Evolutionary conservation across 2,329 filamentous ascomycete genomes (phyloP).

Genomic region (Fusarium sp.): DNA sequence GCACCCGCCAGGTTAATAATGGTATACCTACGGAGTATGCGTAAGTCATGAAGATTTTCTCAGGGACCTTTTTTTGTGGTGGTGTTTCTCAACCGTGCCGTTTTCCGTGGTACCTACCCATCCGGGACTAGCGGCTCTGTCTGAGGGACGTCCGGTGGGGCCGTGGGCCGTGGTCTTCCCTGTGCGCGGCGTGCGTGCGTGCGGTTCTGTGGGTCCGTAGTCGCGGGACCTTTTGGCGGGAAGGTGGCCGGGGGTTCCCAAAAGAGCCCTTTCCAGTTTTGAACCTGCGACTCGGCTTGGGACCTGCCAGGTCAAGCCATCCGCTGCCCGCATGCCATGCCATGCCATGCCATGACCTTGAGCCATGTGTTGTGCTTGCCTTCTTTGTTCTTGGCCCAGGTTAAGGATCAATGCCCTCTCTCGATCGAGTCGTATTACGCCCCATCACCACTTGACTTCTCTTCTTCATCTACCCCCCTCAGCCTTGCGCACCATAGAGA

Average conservation of each 20-base stretch:
- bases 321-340: not conserved
- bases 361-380: slow-evolving; percentile 36
- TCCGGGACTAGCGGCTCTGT: slow-evolving; percentile 38
- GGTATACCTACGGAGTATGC: not conserved
- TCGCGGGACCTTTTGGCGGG: slow-evolving; percentile 47
- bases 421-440: slow-evolving; percentile 19
- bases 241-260: slow-evolving; percentile 35
- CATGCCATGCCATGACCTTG: not conserved
- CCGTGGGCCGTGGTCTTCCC: slow-evolving; percentile 36
- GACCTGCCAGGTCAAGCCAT: slow-evolving; percentile 35
- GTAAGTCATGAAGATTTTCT: not conserved
- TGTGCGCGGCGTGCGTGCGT: slow-evolving; percentile 28
- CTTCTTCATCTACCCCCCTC: not conserved
- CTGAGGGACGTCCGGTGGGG: slow-evolving; percentile 27
- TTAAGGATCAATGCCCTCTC: not conserved
- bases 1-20: not conserved
- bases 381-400: not conserved
- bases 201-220: slow-evolving; percentile 38
- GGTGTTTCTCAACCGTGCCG: slow-evolving; percentile 31
- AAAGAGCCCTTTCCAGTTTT: slow-evolving; percentile 27
- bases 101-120: slow-evolving; percentile 39
- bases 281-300: slow-evolving; percentile 31
- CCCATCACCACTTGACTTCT: slow-evolving; percentile 5
- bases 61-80: slow-evolving; percentile 21
- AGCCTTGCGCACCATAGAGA: not conserved